Base-by-base conservation (phyloP, 176 grass and related monocot species). In the Raddia distichophylla region DNA sequence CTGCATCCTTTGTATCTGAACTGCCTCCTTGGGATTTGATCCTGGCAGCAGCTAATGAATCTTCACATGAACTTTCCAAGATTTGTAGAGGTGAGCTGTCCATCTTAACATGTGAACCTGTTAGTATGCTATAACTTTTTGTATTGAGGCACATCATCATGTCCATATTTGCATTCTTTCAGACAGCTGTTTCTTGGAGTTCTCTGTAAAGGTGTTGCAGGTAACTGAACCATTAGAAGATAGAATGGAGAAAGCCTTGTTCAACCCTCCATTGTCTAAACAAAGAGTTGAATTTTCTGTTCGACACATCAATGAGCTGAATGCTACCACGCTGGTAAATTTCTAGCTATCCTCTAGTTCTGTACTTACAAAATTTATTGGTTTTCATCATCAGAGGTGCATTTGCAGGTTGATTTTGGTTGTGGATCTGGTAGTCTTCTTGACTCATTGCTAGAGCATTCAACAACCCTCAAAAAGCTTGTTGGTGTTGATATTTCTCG, bases 361-460 rank as follows among this genome's bases (percentile, higher is more conserved):
- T n/a, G 48, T 83, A 53, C 79, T 69, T 83, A 49, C 22, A 10
- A 85, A 70, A n/a, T 34, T 40, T 34, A 51, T 54, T 60, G 40
- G 27, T 46, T 76, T 54, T 89, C 64, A 84, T 55, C 62, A 12
- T 75, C 17, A 34, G 65, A 64, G 17, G 20, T 78, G 17, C 61
- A 73, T 80, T 83, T 74, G 66, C 87, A 95, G 95, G 90, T 98
- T 70, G 92, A 95, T 98, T 98, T 98, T 84, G 95, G 95, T 52
- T 98, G 88, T 37, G 92, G 92, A 79, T 98, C 95, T 81, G 95
- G 95, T 78, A 95, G 95, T 70, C 88, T 98, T 74, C 91, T 95
- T 56, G 92, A 95, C 86, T 95, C 88, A 48, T 75, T 98, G 83
- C 71, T 95, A 75, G 95, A 93, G 76, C 92, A 95, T 87, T 82